A percentile compares a stretch with the other conserved stretches of the same genome.
These are phyloP conservation scores for Cutaneotrichosporon sp. DNA, from an alignment of 1,284 basidiomycete genomes.

Conservation along the genomic window DNA sequence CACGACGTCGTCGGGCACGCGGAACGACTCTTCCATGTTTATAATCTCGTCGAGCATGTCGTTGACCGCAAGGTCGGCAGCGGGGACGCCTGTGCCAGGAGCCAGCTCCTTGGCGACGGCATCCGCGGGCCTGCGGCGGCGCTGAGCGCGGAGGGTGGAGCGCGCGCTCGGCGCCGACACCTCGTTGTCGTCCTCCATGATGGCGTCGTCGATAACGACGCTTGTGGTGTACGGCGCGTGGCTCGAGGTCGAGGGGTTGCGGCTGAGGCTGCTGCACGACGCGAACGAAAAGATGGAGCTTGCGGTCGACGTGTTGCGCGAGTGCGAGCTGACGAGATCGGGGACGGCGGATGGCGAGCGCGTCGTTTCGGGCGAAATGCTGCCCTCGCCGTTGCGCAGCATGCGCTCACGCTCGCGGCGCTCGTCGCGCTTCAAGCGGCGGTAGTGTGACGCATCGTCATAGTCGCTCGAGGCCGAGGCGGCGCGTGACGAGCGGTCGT, in stretches of 20 bases:
- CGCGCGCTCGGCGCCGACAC: neutral
- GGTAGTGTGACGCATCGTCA: conserved; percentile 37
- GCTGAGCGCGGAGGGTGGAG: conserved; percentile 12
- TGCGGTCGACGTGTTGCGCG: conserved; percentile 32
- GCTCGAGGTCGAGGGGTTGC: conserved; percentile 31
- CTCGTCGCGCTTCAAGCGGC: conserved; percentile 39
- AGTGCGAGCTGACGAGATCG: conserved; percentile 29
- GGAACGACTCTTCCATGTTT: conserved; percentile 46
- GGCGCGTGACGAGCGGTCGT: conserved; percentile 2
- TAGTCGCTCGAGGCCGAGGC: conserved; percentile 1
- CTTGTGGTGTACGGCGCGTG: conserved; percentile 24
- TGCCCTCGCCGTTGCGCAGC: conserved; percentile 30
- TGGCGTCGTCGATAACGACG: conserved; percentile 31
- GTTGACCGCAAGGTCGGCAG: conserved; percentile 26
- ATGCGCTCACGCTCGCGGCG: conserved; percentile 31
- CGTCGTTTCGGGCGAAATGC: conserved; percentile 19
- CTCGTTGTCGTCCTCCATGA: conserved; percentile 42
- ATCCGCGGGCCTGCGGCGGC: neutral
- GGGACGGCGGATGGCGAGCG: conserved; percentile 28
- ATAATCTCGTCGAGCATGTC: conserved; percentile 50
- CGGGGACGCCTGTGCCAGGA: conserved; percentile 6
- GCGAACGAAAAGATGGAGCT: conserved; percentile 29
- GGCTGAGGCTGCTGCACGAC: conserved; percentile 26
- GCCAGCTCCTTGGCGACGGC: neutral
- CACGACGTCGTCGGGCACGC: conserved; percentile 28